A percentile compares a stretch with the other conserved stretches of the same genome.
phyloP scores from a whole-genome alignment of 2,329 filamentous ascomycete genomes.

The Verticillium alfalfae region DNA sequence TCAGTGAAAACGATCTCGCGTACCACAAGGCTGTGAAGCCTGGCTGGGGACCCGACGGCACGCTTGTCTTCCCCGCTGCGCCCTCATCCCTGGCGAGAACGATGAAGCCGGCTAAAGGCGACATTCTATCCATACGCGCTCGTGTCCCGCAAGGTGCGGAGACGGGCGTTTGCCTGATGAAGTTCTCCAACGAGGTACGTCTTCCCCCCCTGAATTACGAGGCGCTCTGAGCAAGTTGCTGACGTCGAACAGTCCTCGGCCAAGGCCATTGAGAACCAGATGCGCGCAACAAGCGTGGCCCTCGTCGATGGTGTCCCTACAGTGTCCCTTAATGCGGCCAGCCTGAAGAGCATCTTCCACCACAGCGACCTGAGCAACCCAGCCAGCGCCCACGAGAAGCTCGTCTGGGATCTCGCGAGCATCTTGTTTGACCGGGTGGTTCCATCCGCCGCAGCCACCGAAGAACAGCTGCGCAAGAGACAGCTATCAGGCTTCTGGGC shows the following conservation, averaged over 20 bases:
- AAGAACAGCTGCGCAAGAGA: constrained; percentile 46
- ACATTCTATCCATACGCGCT: constrained; percentile 47
- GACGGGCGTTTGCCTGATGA: constrained; percentile 60
- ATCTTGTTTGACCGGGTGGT: constrained; percentile 76
- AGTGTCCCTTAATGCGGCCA: constrained; percentile 37
- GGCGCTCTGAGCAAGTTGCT: not conserved
- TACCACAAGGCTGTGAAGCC: constrained; percentile 74
- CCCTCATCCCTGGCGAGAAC: constrained; percentile 10
- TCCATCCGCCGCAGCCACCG: constrained; percentile 19
- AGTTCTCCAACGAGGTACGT: constrained; percentile 51
- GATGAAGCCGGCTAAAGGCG: constrained; percentile 28
- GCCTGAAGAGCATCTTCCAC: constrained; percentile 32
- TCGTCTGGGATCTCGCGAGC: constrained; percentile 80
- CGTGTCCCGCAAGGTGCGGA: constrained; percentile 56
- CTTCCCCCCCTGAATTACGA: not conserved
- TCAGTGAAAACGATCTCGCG: constrained; percentile 57
- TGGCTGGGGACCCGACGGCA: constrained; percentile 71
- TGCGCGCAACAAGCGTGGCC: constrained; percentile 47
- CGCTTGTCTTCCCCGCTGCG: constrained; percentile 53
- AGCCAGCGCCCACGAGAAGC: constrained; percentile 57
- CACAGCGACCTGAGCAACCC: constrained; percentile 33
- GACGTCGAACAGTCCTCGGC: constrained; percentile 41
- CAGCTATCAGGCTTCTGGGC: constrained; percentile 64
- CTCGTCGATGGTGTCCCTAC: constrained; percentile 54
- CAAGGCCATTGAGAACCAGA: constrained; percentile 49